These are phyloP conservation scores for Pseudonitzschia multiseries DNA, from an alignment of 108 stramenopile genomes.

Conservation along the genomic window DNA sequence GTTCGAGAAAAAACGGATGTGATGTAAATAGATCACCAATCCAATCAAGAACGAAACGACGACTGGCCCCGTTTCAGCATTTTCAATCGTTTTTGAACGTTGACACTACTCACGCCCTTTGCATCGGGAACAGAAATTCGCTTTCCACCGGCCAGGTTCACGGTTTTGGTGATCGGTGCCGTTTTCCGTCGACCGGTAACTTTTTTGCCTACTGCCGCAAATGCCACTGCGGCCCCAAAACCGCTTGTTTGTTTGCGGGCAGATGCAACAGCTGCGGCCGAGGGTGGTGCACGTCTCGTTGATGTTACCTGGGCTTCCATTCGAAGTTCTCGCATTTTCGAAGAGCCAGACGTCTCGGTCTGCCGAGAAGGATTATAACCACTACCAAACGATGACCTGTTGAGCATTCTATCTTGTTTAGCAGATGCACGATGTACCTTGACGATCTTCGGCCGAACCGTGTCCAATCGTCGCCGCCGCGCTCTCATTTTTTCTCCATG, in stretches of 20 bases:
- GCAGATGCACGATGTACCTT: constrained; percentile 48
- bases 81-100: constrained; percentile 16
- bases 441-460: constrained; percentile 59
- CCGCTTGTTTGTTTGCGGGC: constrained; percentile 5
- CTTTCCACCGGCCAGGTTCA: constrained; percentile 36
- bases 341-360: background rate
- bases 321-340: constrained; percentile 35
- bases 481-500: constrained; percentile 58
- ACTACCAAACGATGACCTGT: constrained; percentile 11
- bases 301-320: constrained; percentile 38
- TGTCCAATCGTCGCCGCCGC: constrained; percentile 38
- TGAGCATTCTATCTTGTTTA: constrained; percentile 37
- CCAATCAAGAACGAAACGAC: constrained; percentile 9
- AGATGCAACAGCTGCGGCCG: background rate
- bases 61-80: constrained; percentile 15
- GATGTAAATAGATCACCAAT: too few species aligned
- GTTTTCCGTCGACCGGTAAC: constrained; percentile 11
- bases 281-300: constrained; percentile 13
- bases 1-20: too few species aligned
- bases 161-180: constrained; percentile 9
- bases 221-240: constrained; percentile 46
- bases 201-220: constrained; percentile 25
- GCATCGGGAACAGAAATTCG: constrained; percentile 38
- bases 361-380: background rate
- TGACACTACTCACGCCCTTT: constrained; percentile 7